These are phyloP conservation scores for Biscogniauxia marginata DNA, from an alignment of 2,329 filamentous ascomycete species.

Conservation along the genomic window DNA sequence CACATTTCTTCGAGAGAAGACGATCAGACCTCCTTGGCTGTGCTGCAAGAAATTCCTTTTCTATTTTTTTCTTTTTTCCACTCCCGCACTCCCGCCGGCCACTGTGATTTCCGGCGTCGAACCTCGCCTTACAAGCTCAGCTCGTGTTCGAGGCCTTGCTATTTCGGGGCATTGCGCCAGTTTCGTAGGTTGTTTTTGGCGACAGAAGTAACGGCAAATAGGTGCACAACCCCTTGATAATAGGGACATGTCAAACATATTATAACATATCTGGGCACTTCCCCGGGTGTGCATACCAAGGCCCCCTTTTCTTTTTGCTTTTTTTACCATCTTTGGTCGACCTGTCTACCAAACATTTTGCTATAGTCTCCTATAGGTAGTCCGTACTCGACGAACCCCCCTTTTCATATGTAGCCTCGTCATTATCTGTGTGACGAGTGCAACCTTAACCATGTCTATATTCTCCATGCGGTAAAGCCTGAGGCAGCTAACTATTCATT, in stretches of 20 bases:
- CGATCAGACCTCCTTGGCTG: not conserved
- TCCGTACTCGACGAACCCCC: not conserved
- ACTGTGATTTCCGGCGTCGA: not conserved
- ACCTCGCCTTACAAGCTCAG: not conserved
- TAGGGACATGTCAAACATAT: not conserved
- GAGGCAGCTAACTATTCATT: not conserved
- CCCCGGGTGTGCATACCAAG: too few species aligned
- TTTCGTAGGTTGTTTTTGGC: not conserved
- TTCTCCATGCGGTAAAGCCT: not conserved
- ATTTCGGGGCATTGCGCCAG: not conserved
- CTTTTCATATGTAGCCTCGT: not conserved
- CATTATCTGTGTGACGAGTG: not conserved
- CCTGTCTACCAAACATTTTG: not conserved
- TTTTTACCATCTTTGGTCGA: not conserved
- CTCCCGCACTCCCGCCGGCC: not conserved
- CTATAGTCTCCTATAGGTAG: not conserved
- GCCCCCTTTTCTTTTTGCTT: not conserved
- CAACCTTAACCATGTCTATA: not conserved
- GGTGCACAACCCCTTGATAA: not conserved
- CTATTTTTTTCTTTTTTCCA: too few species aligned
- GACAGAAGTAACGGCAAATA: not conserved
- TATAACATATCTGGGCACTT: not conserved
- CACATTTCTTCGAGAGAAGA: not conserved
- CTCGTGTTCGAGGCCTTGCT: not conserved
- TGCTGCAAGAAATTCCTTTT: not conserved